These are phyloP conservation scores for Karstenula rhodostoma DNA, from an alignment of 2,329 filamentous ascomycete genomes.

Conservation along the genomic window DNA sequence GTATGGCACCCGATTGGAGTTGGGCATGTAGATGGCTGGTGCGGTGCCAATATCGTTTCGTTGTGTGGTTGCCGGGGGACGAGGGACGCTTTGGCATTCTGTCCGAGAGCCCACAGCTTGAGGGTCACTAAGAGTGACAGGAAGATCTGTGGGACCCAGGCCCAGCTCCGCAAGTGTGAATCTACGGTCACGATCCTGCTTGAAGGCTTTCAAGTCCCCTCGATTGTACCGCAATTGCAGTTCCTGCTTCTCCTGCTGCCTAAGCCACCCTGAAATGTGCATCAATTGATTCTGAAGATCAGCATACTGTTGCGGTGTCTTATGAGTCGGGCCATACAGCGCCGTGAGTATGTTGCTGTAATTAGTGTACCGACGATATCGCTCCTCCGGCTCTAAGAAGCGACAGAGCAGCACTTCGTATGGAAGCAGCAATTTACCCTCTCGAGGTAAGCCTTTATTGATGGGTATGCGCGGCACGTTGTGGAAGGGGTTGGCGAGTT, in stretches of 20 bases:
- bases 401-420: not conserved
- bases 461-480: not conserved
- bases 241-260: not conserved
- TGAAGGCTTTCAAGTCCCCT: not conserved
- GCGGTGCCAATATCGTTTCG: not conserved
- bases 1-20: not conserved
- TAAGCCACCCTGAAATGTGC: not conserved
- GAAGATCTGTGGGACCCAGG: not conserved
- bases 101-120: not conserved
- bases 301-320: not conserved
- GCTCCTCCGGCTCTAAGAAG: not conserved
- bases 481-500: not conserved
- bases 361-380: not conserved
- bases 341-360: not conserved
- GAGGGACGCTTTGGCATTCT: not conserved
- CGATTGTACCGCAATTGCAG: not conserved
- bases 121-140: not conserved
- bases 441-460: not conserved
- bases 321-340: not conserved
- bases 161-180: not conserved
- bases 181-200: not conserved
- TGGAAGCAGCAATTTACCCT: not conserved
- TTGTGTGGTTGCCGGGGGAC: not conserved
- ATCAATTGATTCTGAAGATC: not conserved
- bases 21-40: not conserved